Evolutionary conservation across 108 stramenopile genomes (phyloP), one percentile per base, ranked within the genome.

Genomic region (Skeletonema potamos): DNA sequence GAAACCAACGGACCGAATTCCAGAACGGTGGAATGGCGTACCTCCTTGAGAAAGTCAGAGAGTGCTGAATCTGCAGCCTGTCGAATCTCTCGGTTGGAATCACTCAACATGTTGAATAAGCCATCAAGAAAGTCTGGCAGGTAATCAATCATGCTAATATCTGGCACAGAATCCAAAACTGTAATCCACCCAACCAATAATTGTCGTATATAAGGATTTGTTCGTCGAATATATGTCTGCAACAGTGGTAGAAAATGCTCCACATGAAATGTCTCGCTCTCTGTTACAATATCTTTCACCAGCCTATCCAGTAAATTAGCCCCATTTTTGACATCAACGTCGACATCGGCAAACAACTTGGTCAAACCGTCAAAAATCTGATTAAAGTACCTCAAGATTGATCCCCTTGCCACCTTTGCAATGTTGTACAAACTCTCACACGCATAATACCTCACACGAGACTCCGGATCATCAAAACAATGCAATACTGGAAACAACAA

Each of bases 261-360:
- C 22, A 99, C 93, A 17, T 97, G 95, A 70, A 99, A 99, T 11
- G 82, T 73, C 22, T 91, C 84, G 4, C 88, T 79, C 79, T 99
- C 98, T 1, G 97, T 96, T 26, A 99, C 97, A 75, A 99, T 97
- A 72, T 99, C 98, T 74, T 96, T 97, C 24, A 97, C 77, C 33
- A 96, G 74, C 9, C 97, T 82, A 87, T 99, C 99, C 62, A 99
- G 76, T 46, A 98, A 82, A 59, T 93, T 93, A 7, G 97, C 97
- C 17, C 97, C 99, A 72, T 99, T 98, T 74, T 98, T 99, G 8
- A 99, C 99, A 75, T 99, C 97, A 7, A 96, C 91, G 76, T 99
- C 96, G 4, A 98, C 97, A 78, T 98, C 96, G 12, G 96, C 97
- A 75, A 94, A 97, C 7, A 98, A 74, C 70, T 96, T 96, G 51